Conservation (phyloP, 352 stramenopile species). For the Pythium periplocum region DNA sequence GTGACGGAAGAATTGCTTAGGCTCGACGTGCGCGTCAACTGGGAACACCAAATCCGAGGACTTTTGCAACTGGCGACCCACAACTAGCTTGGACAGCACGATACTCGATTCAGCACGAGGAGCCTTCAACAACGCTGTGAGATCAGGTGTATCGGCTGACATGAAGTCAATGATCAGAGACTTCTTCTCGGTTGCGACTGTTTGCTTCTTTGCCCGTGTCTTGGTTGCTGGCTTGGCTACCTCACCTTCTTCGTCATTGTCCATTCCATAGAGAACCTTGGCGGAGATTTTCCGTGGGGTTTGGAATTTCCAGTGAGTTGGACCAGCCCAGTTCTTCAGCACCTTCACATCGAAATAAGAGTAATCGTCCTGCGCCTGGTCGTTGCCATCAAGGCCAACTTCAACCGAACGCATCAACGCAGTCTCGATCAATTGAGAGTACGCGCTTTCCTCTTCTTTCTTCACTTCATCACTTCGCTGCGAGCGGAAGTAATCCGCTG, state of each 20-base stretch:
- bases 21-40: constrained; percentile 69
- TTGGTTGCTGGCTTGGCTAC: constrained; percentile 16
- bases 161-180: constrained; percentile 54
- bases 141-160: constrained; percentile 31
- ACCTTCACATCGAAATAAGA: constrained; percentile 83
- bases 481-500: constrained; percentile 59
- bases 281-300: constrained; percentile 41
- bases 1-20: constrained; percentile 64
- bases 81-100: constrained; percentile 39
- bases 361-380: constrained; percentile 56
- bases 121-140: constrained; percentile 37
- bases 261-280: constrained; percentile 24
- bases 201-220: constrained; percentile 13
- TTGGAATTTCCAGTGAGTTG: constrained; percentile 71
- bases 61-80: constrained; percentile 48
- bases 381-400: constrained; percentile 36
- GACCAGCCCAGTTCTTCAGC: constrained; percentile 77
- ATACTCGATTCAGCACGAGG: constrained; percentile 30
- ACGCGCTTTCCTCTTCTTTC: constrained; percentile 47
- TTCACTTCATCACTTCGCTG: constrained; percentile 35
- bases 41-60: constrained; percentile 64
- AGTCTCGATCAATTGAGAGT: constrained; percentile 72
- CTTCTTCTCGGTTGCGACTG: constrained; percentile 34
- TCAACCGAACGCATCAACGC: constrained; percentile 55
- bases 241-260: constrained; percentile 25